phyloP scores from a whole-genome alignment of 371 early-diverging fungal species.

The Mortierella sp. region DNA sequence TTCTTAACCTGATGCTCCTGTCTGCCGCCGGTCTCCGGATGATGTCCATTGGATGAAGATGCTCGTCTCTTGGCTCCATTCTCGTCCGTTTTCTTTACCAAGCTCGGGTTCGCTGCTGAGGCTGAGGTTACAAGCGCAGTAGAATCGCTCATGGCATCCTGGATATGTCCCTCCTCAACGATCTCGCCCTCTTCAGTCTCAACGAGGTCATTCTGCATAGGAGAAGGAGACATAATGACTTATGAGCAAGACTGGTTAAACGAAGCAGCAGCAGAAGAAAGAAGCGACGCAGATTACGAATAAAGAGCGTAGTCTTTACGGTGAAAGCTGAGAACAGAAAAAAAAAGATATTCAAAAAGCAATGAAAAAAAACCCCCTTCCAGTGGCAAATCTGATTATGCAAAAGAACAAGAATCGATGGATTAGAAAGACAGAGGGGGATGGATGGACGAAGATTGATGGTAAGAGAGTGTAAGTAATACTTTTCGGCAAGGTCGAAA shows the following conservation, averaged over 20 bases:
- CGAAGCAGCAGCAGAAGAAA: slow-evolving; percentile 11
- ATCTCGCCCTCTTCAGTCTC: slow-evolving; percentile 58
- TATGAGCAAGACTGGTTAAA: slow-evolving; percentile 43
- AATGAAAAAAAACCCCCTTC: too few species aligned
- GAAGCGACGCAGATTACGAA: slow-evolving; percentile 8
- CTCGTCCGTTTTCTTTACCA: slow-evolving; percentile 1
- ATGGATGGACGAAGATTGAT: too few species aligned
- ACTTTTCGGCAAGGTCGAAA: too few species aligned
- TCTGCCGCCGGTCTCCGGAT: slow-evolving; percentile 11
- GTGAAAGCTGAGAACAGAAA: neutral
- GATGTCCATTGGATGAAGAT: neutral
- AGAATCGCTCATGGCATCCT: neutral
- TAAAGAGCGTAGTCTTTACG: slow-evolving; percentile 37
- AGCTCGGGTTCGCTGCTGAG: slow-evolving; percentile 2
- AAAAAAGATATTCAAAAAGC: neutral
- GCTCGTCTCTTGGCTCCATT: slow-evolving; percentile 38
- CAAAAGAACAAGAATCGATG: too few species aligned
- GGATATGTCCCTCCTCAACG: slow-evolving; percentile 34
- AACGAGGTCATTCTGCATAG: slow-evolving; percentile 54
- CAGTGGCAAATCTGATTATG: too few species aligned
- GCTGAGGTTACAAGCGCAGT: neutral
- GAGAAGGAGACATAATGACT: slow-evolving; percentile 51
- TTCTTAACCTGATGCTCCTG: slow-evolving; percentile 54
- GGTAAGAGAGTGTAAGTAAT: too few species aligned
- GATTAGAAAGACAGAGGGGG: neutral